Conservation (phyloP, 495 filamentous ascomycete genomes). For the Stereocaulon alpinum region DNA sequence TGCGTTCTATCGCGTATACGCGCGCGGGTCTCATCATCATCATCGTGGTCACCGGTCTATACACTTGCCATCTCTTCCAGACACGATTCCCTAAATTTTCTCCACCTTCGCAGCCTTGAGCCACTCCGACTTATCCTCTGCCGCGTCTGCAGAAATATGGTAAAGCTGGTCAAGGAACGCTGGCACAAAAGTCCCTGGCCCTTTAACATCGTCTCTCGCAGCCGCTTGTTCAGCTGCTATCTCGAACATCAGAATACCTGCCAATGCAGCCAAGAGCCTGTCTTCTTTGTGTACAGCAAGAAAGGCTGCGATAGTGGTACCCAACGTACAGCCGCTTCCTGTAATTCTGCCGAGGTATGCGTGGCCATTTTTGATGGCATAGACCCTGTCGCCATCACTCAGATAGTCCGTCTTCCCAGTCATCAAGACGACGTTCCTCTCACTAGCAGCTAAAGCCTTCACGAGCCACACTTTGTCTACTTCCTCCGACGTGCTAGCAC, state of each 20-base stretch:
- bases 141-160: slow-evolving; percentile 39
- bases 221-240: slow-evolving; percentile 72
- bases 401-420: slow-evolving; percentile 73
- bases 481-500: slow-evolving; percentile 42
- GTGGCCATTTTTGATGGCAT: slow-evolving; percentile 67
- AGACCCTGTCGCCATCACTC: slow-evolving; percentile 59
- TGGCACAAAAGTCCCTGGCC: slow-evolving; percentile 81
- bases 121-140: slow-evolving; percentile 42
- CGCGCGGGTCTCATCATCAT: too few species aligned
- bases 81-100: background rate
- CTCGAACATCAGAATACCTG: slow-evolving; percentile 70
- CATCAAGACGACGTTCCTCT: slow-evolving; percentile 72
- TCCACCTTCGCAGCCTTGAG: slow-evolving; percentile 46
- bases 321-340: slow-evolving; percentile 79
- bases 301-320: slow-evolving; percentile 67
- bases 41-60: too few species aligned
- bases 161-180: slow-evolving; percentile 70
- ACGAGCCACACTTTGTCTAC: slow-evolving; percentile 51
- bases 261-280: slow-evolving; percentile 56
- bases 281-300: slow-evolving; percentile 50
- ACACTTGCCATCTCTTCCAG: too few species aligned
- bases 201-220: slow-evolving; percentile 50
- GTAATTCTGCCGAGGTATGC: slow-evolving; percentile 69
- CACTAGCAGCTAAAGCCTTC: slow-evolving; percentile 50
- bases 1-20: too few species aligned